Evolutionary conservation across 1,284 basidiomycete species (phyloP).

Genomic region (Cryptococcus sp.): DNA sequence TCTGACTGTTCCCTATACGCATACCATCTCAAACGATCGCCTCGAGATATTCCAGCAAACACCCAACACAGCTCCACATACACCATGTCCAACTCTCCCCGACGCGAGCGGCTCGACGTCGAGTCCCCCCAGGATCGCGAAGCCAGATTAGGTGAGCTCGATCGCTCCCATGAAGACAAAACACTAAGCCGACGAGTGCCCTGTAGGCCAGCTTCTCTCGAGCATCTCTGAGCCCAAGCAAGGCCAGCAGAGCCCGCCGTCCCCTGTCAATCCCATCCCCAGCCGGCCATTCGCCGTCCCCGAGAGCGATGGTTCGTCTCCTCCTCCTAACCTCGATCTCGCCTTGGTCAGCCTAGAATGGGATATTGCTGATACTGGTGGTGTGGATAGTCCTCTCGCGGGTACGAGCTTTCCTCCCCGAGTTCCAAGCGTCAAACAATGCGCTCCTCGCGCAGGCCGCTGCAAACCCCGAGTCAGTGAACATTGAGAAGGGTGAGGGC

Average conservation of each 20-base stretch:
- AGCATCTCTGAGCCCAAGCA: constrained; percentile 4
- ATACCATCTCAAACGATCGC: not conserved
- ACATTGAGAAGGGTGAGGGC: constrained; percentile 32
- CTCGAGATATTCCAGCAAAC: not conserved
- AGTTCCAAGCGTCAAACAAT: constrained; percentile 33
- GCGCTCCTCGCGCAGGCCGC: constrained; percentile 24
- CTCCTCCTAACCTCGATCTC: not conserved
- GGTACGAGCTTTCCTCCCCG: constrained; percentile 39
- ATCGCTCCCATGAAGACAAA: too few relatives aligned
- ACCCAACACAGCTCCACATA: not conserved
- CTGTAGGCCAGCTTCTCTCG: constrained; percentile 9
- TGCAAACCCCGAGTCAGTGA: constrained; percentile 27
- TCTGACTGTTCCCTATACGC: not conserved
- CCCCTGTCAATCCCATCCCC: constrained; percentile 7
- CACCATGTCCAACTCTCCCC: constrained; percentile 1
- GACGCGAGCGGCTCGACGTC: constrained; percentile 22
- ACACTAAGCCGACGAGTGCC: not conserved
- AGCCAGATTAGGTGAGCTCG: constrained; percentile 19
- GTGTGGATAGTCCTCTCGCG: constrained; percentile 29
- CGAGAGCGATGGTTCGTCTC: constrained; percentile 21
- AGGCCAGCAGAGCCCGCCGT: not conserved
- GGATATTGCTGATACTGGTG: not conserved
- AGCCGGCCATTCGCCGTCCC: constrained; percentile 13
- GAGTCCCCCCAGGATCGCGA: constrained; percentile 22
- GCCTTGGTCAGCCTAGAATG: not conserved